A percentile compares a stretch with the other conserved stretches of the same genome.
phyloP scores from a whole-genome alignment of 257 asterid species.

The Avicennia marina region DNA sequence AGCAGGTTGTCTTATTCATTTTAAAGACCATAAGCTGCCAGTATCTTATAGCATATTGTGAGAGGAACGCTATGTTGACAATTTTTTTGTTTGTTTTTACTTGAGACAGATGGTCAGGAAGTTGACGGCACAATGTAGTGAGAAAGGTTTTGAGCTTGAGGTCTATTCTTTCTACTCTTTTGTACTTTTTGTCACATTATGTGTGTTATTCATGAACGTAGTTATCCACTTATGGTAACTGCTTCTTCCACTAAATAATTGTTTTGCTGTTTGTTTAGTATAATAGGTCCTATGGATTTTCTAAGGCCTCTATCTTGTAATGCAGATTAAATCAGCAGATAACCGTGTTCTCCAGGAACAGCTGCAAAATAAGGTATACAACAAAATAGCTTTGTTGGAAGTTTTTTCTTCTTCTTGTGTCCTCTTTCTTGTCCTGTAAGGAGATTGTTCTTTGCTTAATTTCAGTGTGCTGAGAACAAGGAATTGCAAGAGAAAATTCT shows the following conservation, averaged over 20 bases:
- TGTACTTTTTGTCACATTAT: neutral
- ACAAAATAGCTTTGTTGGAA: neutral
- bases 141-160: constrained; percentile 90
- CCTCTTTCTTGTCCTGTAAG: constrained; percentile 2
- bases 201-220: too few relatives aligned
- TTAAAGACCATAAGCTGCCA: neutral
- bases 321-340: constrained; percentile 91
- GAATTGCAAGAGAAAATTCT: constrained; percentile 59
- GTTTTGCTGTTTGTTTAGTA: neutral
- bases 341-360: constrained; percentile 92
- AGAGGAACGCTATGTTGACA: constrained; percentile 4
- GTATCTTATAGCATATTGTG: neutral
- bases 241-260: constrained; percentile 2
- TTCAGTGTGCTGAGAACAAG: constrained; percentile 73
- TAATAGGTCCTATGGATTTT: constrained; percentile 14
- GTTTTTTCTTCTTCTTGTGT: neutral
- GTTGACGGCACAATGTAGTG: constrained; percentile 79
- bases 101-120: constrained; percentile 65
- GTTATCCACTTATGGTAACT: too few relatives aligned
- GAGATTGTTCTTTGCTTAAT: constrained; percentile 19
- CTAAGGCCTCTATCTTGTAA: constrained; percentile 21
- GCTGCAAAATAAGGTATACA: constrained; percentile 77
- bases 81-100: constrained; percentile 8
- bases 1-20: constrained; percentile 41
- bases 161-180: constrained; percentile 27